These are phyloP conservation scores for Penicillium sclerotiorum DNA, from an alignment of 2,329 filamentous ascomycete genomes.

Conservation along the genomic window DNA sequence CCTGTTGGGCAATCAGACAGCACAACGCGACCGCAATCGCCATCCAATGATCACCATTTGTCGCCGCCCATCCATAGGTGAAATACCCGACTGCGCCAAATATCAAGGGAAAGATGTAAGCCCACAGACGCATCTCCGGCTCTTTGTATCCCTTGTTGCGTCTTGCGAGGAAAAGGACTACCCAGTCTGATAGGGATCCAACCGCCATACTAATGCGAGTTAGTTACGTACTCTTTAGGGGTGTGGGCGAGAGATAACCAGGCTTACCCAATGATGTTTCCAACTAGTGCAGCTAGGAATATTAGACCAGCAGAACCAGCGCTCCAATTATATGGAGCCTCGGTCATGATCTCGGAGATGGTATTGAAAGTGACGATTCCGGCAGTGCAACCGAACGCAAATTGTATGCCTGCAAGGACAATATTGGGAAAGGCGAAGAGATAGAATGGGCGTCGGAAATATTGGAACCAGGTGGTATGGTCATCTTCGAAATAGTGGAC, in stretches of 20 bases:
- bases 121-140: conserved; percentile 44
- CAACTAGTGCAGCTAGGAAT: conserved; percentile 38
- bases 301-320: conserved; percentile 35
- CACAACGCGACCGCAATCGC: conserved; percentile 40
- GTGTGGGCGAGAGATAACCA: no score
- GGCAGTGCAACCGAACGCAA: conserved; percentile 45
- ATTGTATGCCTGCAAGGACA: conserved; percentile 43
- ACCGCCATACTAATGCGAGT: conserved; percentile 37
- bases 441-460: conserved; percentile 44
- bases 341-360: conserved; percentile 39
- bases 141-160: conserved; percentile 41
- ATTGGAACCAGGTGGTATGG: conserved; percentile 42
- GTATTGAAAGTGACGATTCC: conserved; percentile 46
- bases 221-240: background rate
- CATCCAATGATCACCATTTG: conserved; percentile 38
- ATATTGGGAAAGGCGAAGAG: conserved; percentile 45
- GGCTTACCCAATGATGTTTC: conserved; percentile 36
- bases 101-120: conserved; percentile 33
- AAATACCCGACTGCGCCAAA: conserved; percentile 41
- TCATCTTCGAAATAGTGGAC: conserved; percentile 35
- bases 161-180: conserved; percentile 37
- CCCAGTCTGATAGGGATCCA: conserved; percentile 34
- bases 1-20: conserved; percentile 46
- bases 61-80: conserved; percentile 44
- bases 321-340: conserved; percentile 40